These are phyloP conservation scores for Chrysopogon serrulatus DNA, from an alignment of 176 grass and related monocot species.

Conservation along the genomic window DNA sequence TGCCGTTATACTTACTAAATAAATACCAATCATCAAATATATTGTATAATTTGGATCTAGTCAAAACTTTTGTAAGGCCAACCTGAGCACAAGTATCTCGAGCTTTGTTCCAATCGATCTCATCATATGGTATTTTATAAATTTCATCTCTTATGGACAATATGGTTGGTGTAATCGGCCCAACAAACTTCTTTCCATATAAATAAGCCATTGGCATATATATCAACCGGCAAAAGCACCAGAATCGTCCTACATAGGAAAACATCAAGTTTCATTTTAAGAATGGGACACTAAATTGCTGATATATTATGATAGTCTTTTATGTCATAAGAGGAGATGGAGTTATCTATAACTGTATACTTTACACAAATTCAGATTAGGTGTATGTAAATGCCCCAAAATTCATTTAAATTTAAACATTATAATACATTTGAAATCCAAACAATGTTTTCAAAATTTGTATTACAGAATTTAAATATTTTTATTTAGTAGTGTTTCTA, in stretches of 20 bases:
- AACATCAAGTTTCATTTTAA: background rate
- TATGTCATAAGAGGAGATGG: background rate
- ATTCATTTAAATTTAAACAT: too few relatives aligned
- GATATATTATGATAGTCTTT: background rate
- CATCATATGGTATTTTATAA: background rate
- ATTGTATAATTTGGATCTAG: background rate
- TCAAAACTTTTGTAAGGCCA: background rate
- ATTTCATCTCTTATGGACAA: slow-evolving; percentile 36
- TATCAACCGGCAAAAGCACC: slow-evolving; percentile 42
- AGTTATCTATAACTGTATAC: background rate
- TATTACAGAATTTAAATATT: background rate
- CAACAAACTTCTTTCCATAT: slow-evolving; percentile 47
- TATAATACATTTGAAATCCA: too few relatives aligned
- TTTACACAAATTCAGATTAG: background rate
- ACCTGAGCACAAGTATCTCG: background rate
- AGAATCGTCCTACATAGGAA: slow-evolving; percentile 21
- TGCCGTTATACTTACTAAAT: background rate
- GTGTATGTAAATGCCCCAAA: background rate
- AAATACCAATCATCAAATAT: too few relatives aligned
- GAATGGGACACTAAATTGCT: too few relatives aligned
- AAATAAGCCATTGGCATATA: slow-evolving; percentile 58
- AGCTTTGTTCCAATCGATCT: background rate
- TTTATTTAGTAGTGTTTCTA: background rate
- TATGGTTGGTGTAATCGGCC: slow-evolving; percentile 36
- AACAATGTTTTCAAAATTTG: background rate